Conservation (phyloP, 441 rosid species). For the Raphanus hybrid region DNA sequence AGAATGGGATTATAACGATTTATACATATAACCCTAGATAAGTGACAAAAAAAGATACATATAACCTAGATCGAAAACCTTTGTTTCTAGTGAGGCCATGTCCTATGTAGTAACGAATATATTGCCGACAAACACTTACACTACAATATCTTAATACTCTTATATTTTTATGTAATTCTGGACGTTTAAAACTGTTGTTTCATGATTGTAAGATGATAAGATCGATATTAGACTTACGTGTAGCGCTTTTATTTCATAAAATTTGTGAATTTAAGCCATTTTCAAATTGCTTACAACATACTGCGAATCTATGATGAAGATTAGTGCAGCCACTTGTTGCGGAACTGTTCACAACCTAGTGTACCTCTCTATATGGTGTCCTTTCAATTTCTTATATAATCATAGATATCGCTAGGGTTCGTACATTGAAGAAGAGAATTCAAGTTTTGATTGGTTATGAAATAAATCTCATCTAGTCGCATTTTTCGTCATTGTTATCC, state of each 20-base stretch:
- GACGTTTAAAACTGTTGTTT: not conserved
- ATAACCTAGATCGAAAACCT: no score
- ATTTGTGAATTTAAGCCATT: conserved; percentile 10
- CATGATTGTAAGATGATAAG: conserved; percentile 1
- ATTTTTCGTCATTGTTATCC: conserved; percentile 18
- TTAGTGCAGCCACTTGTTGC: conserved; percentile 10
- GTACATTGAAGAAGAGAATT: conserved; percentile 2
- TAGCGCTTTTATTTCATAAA: conserved; percentile 2
- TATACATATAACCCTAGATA: not conserved
- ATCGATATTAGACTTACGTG: conserved; percentile 10
- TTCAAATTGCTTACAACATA: conserved; percentile 2
- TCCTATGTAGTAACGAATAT: no score
- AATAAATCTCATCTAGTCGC: conserved; percentile 8
- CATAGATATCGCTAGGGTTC: not conserved
- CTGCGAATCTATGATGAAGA: not conserved
- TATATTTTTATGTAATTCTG: no score
- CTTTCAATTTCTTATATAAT: not conserved
- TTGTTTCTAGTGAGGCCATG: no score
- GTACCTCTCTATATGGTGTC: not conserved
- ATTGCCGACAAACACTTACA: not conserved
- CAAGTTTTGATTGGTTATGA: conserved; percentile 9
- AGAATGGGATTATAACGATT: not conserved
- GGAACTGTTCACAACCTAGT: conserved; percentile 5
- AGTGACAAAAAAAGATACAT: no score
- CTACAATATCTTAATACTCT: no score